Percentiles rank a stretch among this genome's conserved stretches.
These are phyloP conservation scores for Sphaerosporella brunnea DNA, from an alignment of 495 filamentous ascomycete genomes.

Conservation along the genomic window DNA sequence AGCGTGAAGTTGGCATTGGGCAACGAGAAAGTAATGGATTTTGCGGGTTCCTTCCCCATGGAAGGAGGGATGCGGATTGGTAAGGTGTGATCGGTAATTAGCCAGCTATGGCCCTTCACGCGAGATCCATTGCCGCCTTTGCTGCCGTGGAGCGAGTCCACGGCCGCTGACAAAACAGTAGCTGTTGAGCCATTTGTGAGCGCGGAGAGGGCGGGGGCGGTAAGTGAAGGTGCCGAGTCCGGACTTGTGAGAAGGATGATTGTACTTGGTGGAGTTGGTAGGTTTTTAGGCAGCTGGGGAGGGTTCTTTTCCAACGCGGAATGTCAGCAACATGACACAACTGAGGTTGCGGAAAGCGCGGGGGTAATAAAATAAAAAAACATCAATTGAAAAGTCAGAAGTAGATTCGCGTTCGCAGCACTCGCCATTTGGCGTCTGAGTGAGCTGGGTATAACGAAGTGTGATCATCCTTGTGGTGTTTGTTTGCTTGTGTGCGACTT, in stretches of 20 bases:
- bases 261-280: slow-evolving; percentile 20
- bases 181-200: slow-evolving; percentile 13
- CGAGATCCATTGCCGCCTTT: slow-evolving; percentile 5
- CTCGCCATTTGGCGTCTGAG: slow-evolving; percentile 18
- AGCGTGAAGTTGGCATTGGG: slow-evolving; percentile 22
- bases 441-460: slow-evolving; percentile 21
- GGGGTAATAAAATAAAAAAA: no score
- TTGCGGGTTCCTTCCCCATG: slow-evolving; percentile 4
- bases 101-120: slow-evolving; percentile 17
- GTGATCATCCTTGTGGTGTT: slow-evolving; percentile 20
- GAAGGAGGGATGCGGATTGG: slow-evolving; percentile 13
- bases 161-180: slow-evolving; percentile 17
- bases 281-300: slow-evolving; percentile 12
- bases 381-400: slow-evolving; percentile 21
- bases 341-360: no score
- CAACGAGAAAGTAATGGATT: slow-evolving; percentile 19
- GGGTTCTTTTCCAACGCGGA: neutral
- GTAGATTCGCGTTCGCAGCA: slow-evolving; percentile 26
- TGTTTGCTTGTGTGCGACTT: neutral
- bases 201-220: slow-evolving; percentile 5
- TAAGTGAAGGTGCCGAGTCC: slow-evolving; percentile 14
- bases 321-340: neutral
- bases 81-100: slow-evolving; percentile 17
- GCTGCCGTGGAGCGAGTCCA: slow-evolving; percentile 20
- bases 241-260: slow-evolving; percentile 23